Evolutionary conservation across 2,329 filamentous ascomycete species (phyloP).

Genomic region (Allantophomopsis lycopodina): DNA sequence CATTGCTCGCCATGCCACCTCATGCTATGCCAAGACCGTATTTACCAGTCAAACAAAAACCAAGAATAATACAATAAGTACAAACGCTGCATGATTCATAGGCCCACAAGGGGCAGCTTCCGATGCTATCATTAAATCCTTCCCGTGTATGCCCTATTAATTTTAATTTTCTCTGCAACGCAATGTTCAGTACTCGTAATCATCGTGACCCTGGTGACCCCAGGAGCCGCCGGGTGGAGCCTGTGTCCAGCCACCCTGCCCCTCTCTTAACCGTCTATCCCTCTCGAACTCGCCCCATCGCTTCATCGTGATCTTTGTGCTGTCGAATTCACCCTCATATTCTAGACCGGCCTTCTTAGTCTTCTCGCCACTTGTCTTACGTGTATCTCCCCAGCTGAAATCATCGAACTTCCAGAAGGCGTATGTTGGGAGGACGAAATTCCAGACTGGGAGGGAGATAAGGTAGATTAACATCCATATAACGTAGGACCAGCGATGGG

Average conservation of each 20-base stretch:
- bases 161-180: too few relatives aligned
- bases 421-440: slow-evolving; percentile 87
- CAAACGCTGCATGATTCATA: too few relatives aligned
- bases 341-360: slow-evolving; percentile 77
- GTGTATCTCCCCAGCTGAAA: slow-evolving; percentile 97
- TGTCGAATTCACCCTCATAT: slow-evolving; percentile 92
- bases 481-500: slow-evolving; percentile 84
- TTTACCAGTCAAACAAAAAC: too few relatives aligned
- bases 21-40: too few relatives aligned
- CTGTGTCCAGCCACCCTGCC: slow-evolving; percentile 5
- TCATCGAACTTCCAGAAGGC: slow-evolving; percentile 99
- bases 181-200: too few relatives aligned
- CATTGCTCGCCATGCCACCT: too few relatives aligned
- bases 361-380: slow-evolving; percentile 86
- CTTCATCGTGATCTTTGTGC: slow-evolving; percentile 99
- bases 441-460: slow-evolving; percentile 87
- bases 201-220: too few relatives aligned
- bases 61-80: too few relatives aligned
- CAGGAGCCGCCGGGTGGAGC: neutral
- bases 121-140: too few relatives aligned
- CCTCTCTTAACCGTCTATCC: slow-evolving; percentile 28
- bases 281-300: slow-evolving; percentile 94
- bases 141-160: too few relatives aligned
- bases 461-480: slow-evolving; percentile 97
- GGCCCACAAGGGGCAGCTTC: too few relatives aligned